Base-by-base conservation (phyloP, 768 basidiomycete genomes). In the Lactarius pseudohatsudake region DNA sequence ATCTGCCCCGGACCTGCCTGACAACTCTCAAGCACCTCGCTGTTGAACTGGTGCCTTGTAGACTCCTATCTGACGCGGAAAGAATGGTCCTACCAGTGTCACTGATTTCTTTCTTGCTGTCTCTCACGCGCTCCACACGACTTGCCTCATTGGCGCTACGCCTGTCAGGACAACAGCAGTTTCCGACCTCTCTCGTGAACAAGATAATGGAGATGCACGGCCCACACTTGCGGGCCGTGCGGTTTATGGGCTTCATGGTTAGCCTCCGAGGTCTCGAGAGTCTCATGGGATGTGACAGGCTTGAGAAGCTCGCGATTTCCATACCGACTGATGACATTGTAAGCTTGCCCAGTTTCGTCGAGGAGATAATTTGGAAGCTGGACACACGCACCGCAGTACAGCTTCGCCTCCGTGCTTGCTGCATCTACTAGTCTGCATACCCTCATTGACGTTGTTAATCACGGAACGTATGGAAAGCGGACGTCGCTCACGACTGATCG, bases 21-120 rank as follows among this genome's bases (percentile, higher is more conserved):
- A 77, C 77, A 1, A 72, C 77, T 40, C 78, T 90, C 0, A 78
- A 76, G 0, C 79, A 86, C 71, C 77, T 90, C 0, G 77, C 85
- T 3, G 66, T 90, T 43, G 86, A 89, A 69, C 74, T 81, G 0
- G 82, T 82, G 57, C 76, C 72, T 50, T 72, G 72, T 20, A 54
- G 76, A 68, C 50, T 70, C 65, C 74, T 73, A 3, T 61, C 72
- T 22, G 57, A 67, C 20, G 6, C 40, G 34, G 57, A 32, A 50
- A 43, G 20, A 30, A 22, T 30, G n/a, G 13, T n/a, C 11, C 16
- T 68, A 43, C 67, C 59, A 20, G 13, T 2, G 10, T 61, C 67
- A 40, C 64, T 68, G 54, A n/a, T 67, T 54, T 38, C 36, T 41
- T 65, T 58, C 41, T 26, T 68, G 30, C 36, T 66, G 11, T 57